Base-by-base conservation (phyloP, 768 basidiomycete species). In the Trametopsis cervina region DNA sequence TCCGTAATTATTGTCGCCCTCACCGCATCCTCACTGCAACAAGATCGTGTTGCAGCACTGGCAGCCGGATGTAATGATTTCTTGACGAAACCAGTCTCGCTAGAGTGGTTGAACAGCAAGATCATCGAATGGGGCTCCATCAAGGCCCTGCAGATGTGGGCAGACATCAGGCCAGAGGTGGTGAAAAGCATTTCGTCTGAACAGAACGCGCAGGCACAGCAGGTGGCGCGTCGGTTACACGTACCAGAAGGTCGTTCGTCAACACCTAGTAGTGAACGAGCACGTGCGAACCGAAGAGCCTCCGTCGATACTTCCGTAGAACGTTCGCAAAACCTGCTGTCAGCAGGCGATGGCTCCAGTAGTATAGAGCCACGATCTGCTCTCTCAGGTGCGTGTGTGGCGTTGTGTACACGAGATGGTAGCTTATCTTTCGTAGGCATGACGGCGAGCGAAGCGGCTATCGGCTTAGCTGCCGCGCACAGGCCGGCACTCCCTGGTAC, bases 91-190 rank as follows among this genome's bases (percentile, higher is more conserved):
- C 96, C 96, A 0, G 95, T 99, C 24, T 91, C 89, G 5, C 72
- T 96, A 23, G 74, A 85, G 39, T 99, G 96, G 96, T 72, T 99
- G 44, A 92, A 97, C 63, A 89, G 84, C 71, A 99, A 99, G 72
- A 94, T 98, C 62, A 89, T 95, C 52, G 96, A 99, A 65, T 99
- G 96, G 96, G 96, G 96, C 0, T 95, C 91, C 2, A 98, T 99
- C 69, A 92, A 92, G 63, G 89, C 88, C 4, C 61, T 92, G 48
- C 88, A 91, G 61, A 91, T 90, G 86, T 92, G 88, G 84, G 89
- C 89, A 10, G 89, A 90, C 60, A 68, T 84, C 49, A 73, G 83
- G 37, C 83, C 86, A 1, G 80, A 85, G 44, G 69, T 66, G 21
- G 74, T 69, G 20, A 72, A 67, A 55, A 68, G 65, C n/a, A 66